Evolutionary conservation across 192 early-diverging fungal genomes (phyloP).

Genomic region (Entomortierella chlamydospora): DNA sequence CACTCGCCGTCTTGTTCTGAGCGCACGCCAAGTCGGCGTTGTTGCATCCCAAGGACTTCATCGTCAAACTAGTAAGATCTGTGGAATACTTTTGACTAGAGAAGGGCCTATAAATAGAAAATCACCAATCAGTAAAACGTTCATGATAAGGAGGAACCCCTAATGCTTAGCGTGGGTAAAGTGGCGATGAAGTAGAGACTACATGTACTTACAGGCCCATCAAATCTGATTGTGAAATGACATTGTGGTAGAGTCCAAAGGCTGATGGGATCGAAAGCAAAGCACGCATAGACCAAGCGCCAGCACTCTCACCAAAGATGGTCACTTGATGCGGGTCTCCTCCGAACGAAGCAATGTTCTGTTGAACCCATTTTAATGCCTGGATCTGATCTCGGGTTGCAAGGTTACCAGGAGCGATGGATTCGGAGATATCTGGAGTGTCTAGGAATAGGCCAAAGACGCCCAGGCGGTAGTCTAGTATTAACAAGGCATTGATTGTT

Average conservation of each 20-base stretch:
- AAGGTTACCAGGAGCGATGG: conserved; percentile 32
- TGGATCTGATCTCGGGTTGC: conserved; percentile 64
- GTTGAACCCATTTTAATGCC: conserved; percentile 67
- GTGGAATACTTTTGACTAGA: conserved; percentile 12
- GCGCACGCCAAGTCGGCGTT: conserved; percentile 21
- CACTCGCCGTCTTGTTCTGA: conserved; percentile 12
- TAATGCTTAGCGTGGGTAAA: no score
- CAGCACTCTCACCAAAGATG: conserved; percentile 65
- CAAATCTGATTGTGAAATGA: conserved; percentile 16
- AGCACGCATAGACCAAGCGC: conserved; percentile 55
- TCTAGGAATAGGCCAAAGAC: conserved; percentile 30
- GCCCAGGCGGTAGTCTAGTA: conserved; percentile 29
- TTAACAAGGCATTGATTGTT: not conserved
- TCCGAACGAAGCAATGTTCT: conserved; percentile 68
- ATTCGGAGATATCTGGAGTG: not conserved
- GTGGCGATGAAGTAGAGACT: no score
- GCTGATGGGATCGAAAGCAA: conserved; percentile 53
- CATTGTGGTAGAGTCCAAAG: conserved; percentile 53
- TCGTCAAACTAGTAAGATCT: not conserved
- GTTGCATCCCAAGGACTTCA: conserved; percentile 8
- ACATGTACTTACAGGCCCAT: conserved; percentile 36
- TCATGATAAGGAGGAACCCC: no score
- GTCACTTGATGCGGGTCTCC: conserved; percentile 65
- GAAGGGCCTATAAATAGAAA: conserved; percentile 10
- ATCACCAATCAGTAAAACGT: not conserved